Evolutionary conservation across 805 yeast species (phyloP).

Genomic region (Saccharomycopsis sp.): DNA sequence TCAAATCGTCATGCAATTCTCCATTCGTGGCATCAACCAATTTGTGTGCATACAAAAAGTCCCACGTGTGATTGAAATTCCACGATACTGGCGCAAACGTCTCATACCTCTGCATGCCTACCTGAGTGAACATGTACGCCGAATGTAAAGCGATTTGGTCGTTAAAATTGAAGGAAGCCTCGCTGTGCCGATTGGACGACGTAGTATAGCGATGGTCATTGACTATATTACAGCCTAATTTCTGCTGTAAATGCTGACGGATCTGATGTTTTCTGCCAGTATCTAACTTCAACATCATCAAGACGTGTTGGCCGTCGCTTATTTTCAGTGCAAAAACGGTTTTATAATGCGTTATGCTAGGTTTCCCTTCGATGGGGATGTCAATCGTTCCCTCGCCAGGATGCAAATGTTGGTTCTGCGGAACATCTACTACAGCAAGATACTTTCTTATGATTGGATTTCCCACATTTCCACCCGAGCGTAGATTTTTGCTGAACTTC

Average conservation of each 20-base stretch:
- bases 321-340: constrained; percentile 16
- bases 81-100: constrained; percentile 16
- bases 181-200: constrained; percentile 3
- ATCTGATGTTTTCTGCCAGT: constrained; percentile 39
- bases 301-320: constrained; percentile 17
- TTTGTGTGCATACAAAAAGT: background rate
- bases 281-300: constrained; percentile 28
- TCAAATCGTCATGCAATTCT: background rate
- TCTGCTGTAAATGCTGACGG: constrained; percentile 26
- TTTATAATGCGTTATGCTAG: constrained; percentile 18
- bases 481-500: constrained; percentile 29
- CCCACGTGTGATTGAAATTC: constrained; percentile 12
- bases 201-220: constrained; percentile 16
- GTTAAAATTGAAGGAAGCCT: background rate
- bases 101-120: constrained; percentile 28
- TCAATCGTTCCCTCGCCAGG: constrained; percentile 3
- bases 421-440: constrained; percentile 25
- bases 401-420: background rate
- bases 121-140: constrained; percentile 27
- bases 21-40: background rate
- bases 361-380: constrained; percentile 13
- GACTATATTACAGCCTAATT: constrained; percentile 25
- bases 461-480: constrained; percentile 30
- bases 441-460: constrained; percentile 31
- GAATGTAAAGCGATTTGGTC: constrained; percentile 35